Evolutionary conservation across 2,329 filamentous ascomycete genomes (phyloP).

Genomic region (Pyrenophora graminea): DNA sequence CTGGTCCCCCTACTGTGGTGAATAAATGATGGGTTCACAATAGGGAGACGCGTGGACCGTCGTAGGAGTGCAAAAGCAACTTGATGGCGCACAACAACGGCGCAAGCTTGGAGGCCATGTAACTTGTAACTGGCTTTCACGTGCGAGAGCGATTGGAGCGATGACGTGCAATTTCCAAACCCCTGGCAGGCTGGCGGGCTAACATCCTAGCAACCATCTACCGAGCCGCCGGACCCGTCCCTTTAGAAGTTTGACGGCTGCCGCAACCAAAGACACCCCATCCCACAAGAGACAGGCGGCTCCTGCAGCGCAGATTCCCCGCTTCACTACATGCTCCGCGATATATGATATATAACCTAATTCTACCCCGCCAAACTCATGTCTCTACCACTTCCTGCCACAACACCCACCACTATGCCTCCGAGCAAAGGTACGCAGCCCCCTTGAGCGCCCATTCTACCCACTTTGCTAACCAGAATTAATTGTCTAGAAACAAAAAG

Average conservation of each 20-base stretch:
- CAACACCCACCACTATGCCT: slow-evolving; percentile 45
- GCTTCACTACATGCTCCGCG: slow-evolving; percentile 21
- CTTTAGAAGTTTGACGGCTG: slow-evolving; percentile 17
- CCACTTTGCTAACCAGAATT: slow-evolving; percentile 17
- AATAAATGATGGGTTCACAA: too few relatives aligned
- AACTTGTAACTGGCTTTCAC: slow-evolving; percentile 10
- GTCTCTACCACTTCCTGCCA: slow-evolving; percentile 45
- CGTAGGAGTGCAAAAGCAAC: too few relatives aligned
- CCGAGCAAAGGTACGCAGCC: slow-evolving; percentile 40
- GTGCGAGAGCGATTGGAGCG: slow-evolving; percentile 15
- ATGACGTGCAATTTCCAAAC: slow-evolving; percentile 17
- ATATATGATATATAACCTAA: slow-evolving; percentile 29
- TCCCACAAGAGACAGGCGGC: slow-evolving; percentile 19
- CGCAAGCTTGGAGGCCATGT: not conserved
- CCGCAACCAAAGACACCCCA: slow-evolving; percentile 13
- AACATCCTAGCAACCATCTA: slow-evolving; percentile 6
- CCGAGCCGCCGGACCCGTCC: slow-evolving; percentile 25
- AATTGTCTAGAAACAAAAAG: slow-evolving; percentile 61
- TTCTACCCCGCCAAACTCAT: slow-evolving; percentile 33
- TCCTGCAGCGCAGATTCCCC: slow-evolving; percentile 19
- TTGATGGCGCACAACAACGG: not conserved
- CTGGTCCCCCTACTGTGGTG: too few relatives aligned
- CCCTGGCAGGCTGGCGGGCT: not conserved
- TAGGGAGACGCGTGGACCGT: not conserved
- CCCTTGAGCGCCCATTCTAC: slow-evolving; percentile 7